phyloP scores from a whole-genome alignment of 805 yeast species.

The Kazachstania africana region DNA sequence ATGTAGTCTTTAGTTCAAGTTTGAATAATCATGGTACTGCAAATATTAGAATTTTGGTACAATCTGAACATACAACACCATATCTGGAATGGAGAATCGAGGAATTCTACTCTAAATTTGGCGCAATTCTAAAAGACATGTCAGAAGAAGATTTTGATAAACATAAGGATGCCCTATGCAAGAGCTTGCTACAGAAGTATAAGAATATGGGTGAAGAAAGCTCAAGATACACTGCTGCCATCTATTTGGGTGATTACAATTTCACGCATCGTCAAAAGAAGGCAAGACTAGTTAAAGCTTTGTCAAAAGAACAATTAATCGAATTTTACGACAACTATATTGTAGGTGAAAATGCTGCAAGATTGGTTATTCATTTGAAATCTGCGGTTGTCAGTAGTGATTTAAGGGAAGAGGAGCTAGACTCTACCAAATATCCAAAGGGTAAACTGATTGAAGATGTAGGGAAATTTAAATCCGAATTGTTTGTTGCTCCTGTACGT shows the following conservation, averaged over 20 bases:
- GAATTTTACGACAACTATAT: constrained; percentile 41
- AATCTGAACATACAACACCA: constrained; percentile 66
- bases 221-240: constrained; percentile 48
- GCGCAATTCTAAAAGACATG: constrained; percentile 36
- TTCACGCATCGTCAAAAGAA: constrained; percentile 48
- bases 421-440: constrained; percentile 31
- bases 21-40: constrained; percentile 54
- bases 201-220: constrained; percentile 76
- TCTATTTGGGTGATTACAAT: constrained; percentile 70
- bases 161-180: constrained; percentile 57
- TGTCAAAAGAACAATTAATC: constrained; percentile 47
- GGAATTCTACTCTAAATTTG: constrained; percentile 43
- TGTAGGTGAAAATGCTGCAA: constrained; percentile 27
- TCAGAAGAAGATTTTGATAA: constrained; percentile 52
- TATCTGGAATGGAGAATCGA: constrained; percentile 71
- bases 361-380: constrained; percentile 49
- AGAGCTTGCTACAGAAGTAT: constrained; percentile 54
- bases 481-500: constrained; percentile 51
- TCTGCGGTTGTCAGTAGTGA: constrained; percentile 29
- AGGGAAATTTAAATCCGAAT: constrained; percentile 44
- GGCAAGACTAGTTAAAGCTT: constrained; percentile 40
- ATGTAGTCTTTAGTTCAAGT: constrained; percentile 76
- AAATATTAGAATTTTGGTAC: constrained; percentile 56
- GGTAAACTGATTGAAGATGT: constrained; percentile 36
- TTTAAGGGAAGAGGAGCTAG: constrained; percentile 14